phyloP scores from a whole-genome alignment of 208 protist genomes.

The Leishmania tropica region DNA sequence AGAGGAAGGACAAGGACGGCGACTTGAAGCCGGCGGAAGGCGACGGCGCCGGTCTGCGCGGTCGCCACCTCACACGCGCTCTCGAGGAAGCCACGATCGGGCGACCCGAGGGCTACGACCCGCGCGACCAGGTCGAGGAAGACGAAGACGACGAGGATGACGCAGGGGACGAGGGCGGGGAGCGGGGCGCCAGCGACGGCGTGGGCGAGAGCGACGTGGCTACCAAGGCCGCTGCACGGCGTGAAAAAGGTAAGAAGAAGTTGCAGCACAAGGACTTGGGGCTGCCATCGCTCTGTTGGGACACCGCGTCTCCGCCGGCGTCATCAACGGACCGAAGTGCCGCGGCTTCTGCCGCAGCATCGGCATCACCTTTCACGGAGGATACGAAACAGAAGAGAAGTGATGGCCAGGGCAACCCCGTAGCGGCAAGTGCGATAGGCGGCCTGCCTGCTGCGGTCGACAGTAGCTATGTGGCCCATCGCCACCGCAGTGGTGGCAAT shows the following conservation, averaged over 20 bases:
- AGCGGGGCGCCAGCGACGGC: neutral
- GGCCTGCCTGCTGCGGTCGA: neutral
- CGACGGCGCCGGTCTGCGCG: slow-evolving; percentile 6
- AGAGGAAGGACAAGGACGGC: neutral
- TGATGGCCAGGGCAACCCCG: neutral
- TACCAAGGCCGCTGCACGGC: neutral
- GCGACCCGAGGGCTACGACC: slow-evolving; percentile 33
- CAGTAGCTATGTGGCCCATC: neutral
- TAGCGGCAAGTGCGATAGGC: neutral
- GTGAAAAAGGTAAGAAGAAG: neutral
- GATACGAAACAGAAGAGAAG: neutral
- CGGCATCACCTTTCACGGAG: neutral
- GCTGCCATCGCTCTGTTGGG: neutral
- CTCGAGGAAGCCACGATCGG: slow-evolving; percentile 33
- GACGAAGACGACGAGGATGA: slow-evolving; percentile 21
- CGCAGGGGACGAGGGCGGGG: neutral
- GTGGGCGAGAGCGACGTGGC: neutral
- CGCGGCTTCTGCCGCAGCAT: neutral
- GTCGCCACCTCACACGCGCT: slow-evolving; percentile 12
- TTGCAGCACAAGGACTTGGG: neutral
- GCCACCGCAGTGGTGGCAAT: neutral
- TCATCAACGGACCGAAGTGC: neutral
- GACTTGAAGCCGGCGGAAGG: neutral
- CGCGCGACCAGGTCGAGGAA: slow-evolving; percentile 28
- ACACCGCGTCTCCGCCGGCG: neutral